A percentile compares a stretch with the other conserved stretches of the same genome.
Evolutionary conservation across 345 rosid genomes (phyloP).

Genomic region (Gossypium thurberi): DNA sequence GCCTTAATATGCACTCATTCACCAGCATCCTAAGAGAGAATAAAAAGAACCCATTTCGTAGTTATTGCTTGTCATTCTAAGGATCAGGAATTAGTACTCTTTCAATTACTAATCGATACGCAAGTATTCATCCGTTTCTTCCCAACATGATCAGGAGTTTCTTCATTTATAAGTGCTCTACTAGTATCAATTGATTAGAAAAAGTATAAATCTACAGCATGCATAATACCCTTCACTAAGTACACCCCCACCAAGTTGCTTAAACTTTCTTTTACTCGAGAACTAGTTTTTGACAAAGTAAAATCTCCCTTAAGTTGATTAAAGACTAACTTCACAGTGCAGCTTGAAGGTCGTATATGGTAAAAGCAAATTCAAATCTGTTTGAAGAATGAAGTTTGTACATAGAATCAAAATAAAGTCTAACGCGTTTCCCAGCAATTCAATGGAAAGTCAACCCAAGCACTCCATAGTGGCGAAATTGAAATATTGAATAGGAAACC

Average conservation of each 20-base stretch:
- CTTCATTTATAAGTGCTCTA: background rate
- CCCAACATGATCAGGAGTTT: background rate
- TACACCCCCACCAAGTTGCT: background rate
- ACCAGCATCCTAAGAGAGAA: background rate
- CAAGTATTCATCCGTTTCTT: background rate
- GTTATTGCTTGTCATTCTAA: background rate
- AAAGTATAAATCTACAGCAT: no score
- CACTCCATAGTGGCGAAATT: background rate
- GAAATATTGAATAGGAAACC: background rate
- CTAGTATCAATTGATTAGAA: no score
- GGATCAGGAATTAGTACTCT: background rate
- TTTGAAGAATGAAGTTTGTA: background rate
- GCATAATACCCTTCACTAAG: no score
- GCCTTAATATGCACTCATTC: background rate
- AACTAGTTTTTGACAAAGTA: background rate
- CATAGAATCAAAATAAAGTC: background rate
- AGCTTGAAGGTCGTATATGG: background rate
- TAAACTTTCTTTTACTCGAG: background rate
- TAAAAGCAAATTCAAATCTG: background rate
- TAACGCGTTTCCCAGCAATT: background rate
- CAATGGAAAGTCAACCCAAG: background rate
- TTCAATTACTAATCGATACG: background rate
- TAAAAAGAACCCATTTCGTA: background rate
- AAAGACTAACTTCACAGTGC: background rate
- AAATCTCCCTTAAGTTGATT: background rate